Base-by-base conservation (phyloP, 129 eudicot species). In the Tagetes erecta region DNA sequence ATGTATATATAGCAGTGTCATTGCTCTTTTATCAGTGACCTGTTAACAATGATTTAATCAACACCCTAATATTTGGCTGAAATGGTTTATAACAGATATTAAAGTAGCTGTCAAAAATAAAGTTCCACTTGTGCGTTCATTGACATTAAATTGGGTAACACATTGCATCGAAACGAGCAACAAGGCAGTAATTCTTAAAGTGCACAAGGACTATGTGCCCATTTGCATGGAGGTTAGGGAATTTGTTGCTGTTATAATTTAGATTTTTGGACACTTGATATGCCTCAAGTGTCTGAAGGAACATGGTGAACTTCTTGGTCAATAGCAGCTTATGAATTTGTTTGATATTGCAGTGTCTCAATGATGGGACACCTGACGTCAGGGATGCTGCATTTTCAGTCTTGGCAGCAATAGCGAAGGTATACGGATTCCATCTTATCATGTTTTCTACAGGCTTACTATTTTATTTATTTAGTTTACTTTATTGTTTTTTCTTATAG, bases 361-460 rank as follows among this genome's bases (percentile, higher is more conserved):
- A 95, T 80, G 99, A 95, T 72, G 99, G 99, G 74, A 95, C 99
- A 42, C 99, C 99, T 83, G 99, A 95, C 5, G 99, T 95, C 14
- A 91, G 99, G 69, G 99, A 95, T 85, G 97, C 99, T 64, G 99
- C 99, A 63, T 95, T 95, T 82, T 85, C 99, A 46, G 97, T 83
- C 53, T 82, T 95, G 87, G 96, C 99, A 52, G 97, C 97, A 74
- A 73, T 95, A 55, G 99, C 99, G 1, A 95, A 91, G 95, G 99
- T 91, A 80, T 38, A 55, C 27, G 27, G 27, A 20, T 20, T 20
- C 53, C 8, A 50, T 70, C 1, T 3, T 38, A 11, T 62, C 37
- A 36, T 38, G 13, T 11, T 37, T 37, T 45, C 37, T 45, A 67
- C 42, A 40, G 12, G 12, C 41, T 12, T 1, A 38, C 27, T 8